Evolutionary conservation across 2,329 filamentous ascomycete genomes (phyloP).

Genomic region (Colletotrichum godetiae): DNA sequence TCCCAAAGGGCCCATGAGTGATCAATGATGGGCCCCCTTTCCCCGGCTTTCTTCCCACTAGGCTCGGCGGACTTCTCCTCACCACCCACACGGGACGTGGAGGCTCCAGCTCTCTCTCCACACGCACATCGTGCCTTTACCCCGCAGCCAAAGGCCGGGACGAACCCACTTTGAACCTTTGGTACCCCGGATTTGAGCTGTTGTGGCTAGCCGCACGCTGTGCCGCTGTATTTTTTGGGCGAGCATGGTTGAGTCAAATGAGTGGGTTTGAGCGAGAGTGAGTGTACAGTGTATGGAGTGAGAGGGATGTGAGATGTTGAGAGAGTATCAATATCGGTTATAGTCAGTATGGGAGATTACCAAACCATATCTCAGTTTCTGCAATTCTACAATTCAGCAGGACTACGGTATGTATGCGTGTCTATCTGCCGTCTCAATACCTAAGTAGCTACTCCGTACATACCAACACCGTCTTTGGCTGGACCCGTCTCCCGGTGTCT

Average conservation of each 20-base stretch:
- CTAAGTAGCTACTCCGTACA: not conserved
- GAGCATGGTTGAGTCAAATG: not conserved
- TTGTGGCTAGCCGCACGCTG: not conserved
- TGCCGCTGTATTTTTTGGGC: not conserved
- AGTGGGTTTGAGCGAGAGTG: not conserved
- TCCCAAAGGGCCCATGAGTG: too few relatives aligned
- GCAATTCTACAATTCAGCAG: not conserved
- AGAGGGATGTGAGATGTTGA: not conserved
- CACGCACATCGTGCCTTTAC: slow-evolving; percentile 22
- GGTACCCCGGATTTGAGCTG: slow-evolving; percentile 28
- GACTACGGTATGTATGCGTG: not conserved
- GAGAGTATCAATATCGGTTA: not conserved
- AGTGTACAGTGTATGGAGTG: too few relatives aligned
- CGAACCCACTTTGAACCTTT: slow-evolving; percentile 21
- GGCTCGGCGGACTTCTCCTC: slow-evolving; percentile 12
- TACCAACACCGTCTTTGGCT: not conserved
- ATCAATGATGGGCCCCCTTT: slow-evolving; percentile 2
- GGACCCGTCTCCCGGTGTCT: not conserved
- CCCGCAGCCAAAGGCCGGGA: slow-evolving; percentile 23
- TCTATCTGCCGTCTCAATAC: not conserved
- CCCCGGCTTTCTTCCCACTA: slow-evolving; percentile 21
- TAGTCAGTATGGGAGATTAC: not conserved
- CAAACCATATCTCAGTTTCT: not conserved
- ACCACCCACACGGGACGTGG: not conserved
- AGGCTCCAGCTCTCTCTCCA: slow-evolving; percentile 5